Evolutionary conservation across 768 basidiomycete genomes (phyloP), one percentile per base, ranked within the genome.

Genomic region (Trametes villosa): DNA sequence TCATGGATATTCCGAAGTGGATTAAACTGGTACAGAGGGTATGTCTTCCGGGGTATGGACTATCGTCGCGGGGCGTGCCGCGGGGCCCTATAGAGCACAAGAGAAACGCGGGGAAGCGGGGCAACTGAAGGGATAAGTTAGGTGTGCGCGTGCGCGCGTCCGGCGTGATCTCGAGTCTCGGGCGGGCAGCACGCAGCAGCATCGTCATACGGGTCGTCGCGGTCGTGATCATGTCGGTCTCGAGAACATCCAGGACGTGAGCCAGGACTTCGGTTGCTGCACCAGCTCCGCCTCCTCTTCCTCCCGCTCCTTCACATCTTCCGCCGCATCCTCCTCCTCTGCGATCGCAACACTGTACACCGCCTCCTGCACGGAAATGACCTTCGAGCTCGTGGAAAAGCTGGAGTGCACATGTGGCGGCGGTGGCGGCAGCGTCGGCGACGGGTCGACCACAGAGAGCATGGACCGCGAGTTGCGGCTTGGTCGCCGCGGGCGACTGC

Each of bases 341-440:
- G 84, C 87, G 40, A 89, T 77, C 41, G 88, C 83, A 65, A 91
- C 89, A 46, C 83, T 81, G 51, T 82, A 77, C 41, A 91, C 86
- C 11, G 88, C 89, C 60, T 86, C 80, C 9, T 82, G 81, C 4
- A 85, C 77, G 17, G 86, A 80, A n/a, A 88, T 74, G 46, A 71
- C 41, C 59, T 70, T 69, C 70, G 65, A 48, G 57, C 61, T 24
- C 18, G 62, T 38, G 69, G 68, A 30, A 67, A 65, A 56, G 18
- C 57, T 45, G 27, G 36, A 31, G 52, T 44, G 56, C 42, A 41
- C 31, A n/a, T n/a, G n/a, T n/a, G n/a, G n/a, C 31, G 46, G 33
- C n/a, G 56, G 54, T 24, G 56, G 34, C n/a, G 51, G 6, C 27
- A 34, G 24, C 24, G 41, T 30, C 24, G 60, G 26, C 7, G 31